Base-by-base conservation (phyloP, 1,284 basidiomycete genomes). In the Cryptococcus sp. region DNA sequence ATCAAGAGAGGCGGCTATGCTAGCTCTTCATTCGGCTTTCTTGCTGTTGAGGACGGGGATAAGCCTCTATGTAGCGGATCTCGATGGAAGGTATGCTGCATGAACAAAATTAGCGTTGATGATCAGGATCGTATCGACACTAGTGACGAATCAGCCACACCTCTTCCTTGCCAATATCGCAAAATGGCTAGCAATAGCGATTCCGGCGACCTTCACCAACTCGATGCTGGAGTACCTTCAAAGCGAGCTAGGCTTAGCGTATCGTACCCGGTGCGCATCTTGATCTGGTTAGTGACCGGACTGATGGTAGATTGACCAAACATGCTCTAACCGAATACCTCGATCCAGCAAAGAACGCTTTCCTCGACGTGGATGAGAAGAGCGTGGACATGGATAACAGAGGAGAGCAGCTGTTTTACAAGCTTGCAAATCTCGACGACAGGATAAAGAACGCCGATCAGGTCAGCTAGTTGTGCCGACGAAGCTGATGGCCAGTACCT, bases 401-500 rank as follows among this genome's bases (percentile, higher is more conserved):
- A 24, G 65, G 64, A 44, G 67, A 68, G 37, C 70, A 91, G 69
- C 80, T 88, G 24, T 98, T 93, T 74, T 98, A 98, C 76, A 94
- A 96, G 73, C 78, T 98, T 25, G 88, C 87, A 34, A 92, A 92
- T 69, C 76, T 94, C 55, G 91, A 94, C 65, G 94, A 98, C 72
- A 81, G 94, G 50, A 92, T 98, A 60, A 92, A 92, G 78, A 98
- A 98, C 63, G 88, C 91, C 9, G 94, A 98, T 69, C 93, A 97
- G 58, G 86, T 87, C 25, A 36, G 66, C 31, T 14, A 16, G n/a
- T n/a, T n/a, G n/a, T n/a, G n/a, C 46, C 18, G 46, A 18, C 4
- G 11, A 41, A 18, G 31, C 1, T 37, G 48, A 10, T 9, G 2
- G 2, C 9, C 56, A 73, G 60, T 74, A 74, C 53, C 91, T 98